Evolutionary conservation across 2,329 filamentous ascomycete genomes (phyloP), one percentile per base, ranked within the genome.

Genomic region (Dactylonectria estremocensis): DNA sequence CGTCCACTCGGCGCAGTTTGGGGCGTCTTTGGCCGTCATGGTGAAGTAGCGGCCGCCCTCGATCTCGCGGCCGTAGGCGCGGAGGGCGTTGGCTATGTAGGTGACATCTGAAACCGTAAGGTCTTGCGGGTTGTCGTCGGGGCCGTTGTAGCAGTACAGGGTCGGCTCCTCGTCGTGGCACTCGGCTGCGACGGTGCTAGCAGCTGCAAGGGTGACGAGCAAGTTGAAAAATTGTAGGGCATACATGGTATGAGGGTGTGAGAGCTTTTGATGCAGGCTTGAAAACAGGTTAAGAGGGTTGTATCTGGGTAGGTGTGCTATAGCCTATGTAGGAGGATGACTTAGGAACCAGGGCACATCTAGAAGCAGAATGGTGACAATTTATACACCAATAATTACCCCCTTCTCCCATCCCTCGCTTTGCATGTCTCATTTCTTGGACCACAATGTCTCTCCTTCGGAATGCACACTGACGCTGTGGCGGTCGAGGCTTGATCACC

Each of bases 1-100:
- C 3, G 61, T 40, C 76, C 76, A 77, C 66, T 77, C 74, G 24
- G 63, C 68, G 58, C 76, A 77, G 64, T 73, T 62, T 35, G 62
- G 37, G 10, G 68, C 68, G 22, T 69, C 56, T 14, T 50, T 43
- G 40, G 68, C 65, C 11, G 67, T 64, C 71, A 74, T 74, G 49
- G 56, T 74, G 40, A 55, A 70, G 57, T 70, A 66, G n/a, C 53
- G 49, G 9, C 58, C 58, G 9, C 49, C 58, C 8, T 66, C 33
- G 13, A 59, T 24, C 33, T 62, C 52, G 3, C 16, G 40, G 22
- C 66, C 66, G 54, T 69, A 63, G 43, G 60, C 63, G 9, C 62
- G 62, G 43, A 66, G 59, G 33, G 64, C 68, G 22, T 68, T 43
- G 37, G 64, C 74, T n/a, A 71, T 55, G 54, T 66, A 73, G 31